These are phyloP conservation scores for Cadophora sp. DNA, from an alignment of 2,329 filamentous ascomycete genomes.

Conservation along the genomic window DNA sequence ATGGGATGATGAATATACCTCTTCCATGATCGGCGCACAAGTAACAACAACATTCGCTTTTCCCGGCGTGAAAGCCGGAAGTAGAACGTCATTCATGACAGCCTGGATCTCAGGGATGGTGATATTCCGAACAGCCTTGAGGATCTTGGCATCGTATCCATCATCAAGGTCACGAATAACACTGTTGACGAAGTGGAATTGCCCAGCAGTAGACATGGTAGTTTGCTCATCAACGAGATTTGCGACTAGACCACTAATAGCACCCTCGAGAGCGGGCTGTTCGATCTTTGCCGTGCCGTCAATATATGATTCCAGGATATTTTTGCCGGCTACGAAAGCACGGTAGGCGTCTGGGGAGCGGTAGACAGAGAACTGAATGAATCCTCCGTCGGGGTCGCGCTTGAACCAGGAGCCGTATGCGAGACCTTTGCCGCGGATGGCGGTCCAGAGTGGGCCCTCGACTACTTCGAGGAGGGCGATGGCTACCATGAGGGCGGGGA, in stretches of 20 bases:
- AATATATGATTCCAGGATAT: slow-evolving; percentile 77
- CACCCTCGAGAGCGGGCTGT: slow-evolving; percentile 74
- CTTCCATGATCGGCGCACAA: slow-evolving; percentile 83
- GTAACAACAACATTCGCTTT: slow-evolving; percentile 88
- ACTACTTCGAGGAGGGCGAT: slow-evolving; percentile 90
- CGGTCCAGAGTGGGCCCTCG: slow-evolving; percentile 93
- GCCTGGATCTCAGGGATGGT: slow-evolving; percentile 77
- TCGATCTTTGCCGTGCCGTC: slow-evolving; percentile 77
- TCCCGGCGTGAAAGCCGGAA: slow-evolving; percentile 81
- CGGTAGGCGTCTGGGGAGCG: slow-evolving; percentile 89
- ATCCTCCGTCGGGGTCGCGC: slow-evolving; percentile 78
- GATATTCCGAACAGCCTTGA: slow-evolving; percentile 79
- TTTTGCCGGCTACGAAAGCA: slow-evolving; percentile 79
- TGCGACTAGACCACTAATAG: slow-evolving; percentile 88
- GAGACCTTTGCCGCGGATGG: slow-evolving; percentile 89
- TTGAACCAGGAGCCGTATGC: slow-evolving; percentile 88
- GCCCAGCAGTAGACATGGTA: slow-evolving; percentile 82
- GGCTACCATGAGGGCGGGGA: slow-evolving; percentile 87
- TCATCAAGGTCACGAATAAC: slow-evolving; percentile 78
- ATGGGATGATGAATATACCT: slow-evolving; percentile 64
- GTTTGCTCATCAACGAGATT: slow-evolving; percentile 86
- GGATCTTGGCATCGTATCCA: slow-evolving; percentile 78
- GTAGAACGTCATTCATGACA: slow-evolving; percentile 75
- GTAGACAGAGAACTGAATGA: slow-evolving; percentile 85
- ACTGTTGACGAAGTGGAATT: slow-evolving; percentile 81